Conservation (phyloP, 169 alveolate genomes). For the Eimeria acervulina region DNA sequence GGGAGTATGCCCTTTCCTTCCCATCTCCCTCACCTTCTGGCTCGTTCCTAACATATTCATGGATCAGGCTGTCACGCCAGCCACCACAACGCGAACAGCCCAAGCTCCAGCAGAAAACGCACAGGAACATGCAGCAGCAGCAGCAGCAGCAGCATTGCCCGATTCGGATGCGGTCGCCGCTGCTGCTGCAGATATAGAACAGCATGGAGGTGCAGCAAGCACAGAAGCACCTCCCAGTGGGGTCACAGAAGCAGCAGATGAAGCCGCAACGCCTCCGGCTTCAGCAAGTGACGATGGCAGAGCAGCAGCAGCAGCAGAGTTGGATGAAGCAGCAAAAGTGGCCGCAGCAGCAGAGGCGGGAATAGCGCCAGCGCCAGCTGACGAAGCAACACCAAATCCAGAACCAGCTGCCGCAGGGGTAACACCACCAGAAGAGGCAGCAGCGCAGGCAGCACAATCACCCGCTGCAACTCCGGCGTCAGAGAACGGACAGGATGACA, state of each 20-base stretch:
- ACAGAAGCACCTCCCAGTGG: constrained; percentile 20
- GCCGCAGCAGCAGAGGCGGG: not conserved
- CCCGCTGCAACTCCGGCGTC: not conserved
- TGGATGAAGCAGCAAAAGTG: not conserved
- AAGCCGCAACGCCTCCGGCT: not conserved
- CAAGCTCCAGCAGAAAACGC: not conserved
- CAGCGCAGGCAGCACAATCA: not conserved
- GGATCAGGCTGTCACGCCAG: constrained; percentile 46
- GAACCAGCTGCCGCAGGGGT: not conserved
- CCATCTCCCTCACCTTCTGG: constrained; percentile 79
- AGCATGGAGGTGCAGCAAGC: not conserved
- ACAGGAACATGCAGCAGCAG: not conserved
- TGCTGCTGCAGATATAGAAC: not conserved
- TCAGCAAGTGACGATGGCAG: not conserved
- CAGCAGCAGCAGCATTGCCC: not conserved
- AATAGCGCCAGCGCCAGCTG: not conserved
- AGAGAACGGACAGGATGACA: not conserved
- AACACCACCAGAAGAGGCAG: not conserved
- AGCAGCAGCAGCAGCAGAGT: not conserved
- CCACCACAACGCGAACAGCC: not conserved
- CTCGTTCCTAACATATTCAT: constrained; percentile 78
- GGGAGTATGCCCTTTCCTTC: constrained; percentile 65
- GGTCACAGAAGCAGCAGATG: not conserved
- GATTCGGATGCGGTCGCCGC: constrained; percentile 1
- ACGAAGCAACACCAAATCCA: not conserved